These are phyloP conservation scores for Rehmannia glutinosa DNA, from an alignment of 257 asterid genomes.

Conservation along the genomic window DNA sequence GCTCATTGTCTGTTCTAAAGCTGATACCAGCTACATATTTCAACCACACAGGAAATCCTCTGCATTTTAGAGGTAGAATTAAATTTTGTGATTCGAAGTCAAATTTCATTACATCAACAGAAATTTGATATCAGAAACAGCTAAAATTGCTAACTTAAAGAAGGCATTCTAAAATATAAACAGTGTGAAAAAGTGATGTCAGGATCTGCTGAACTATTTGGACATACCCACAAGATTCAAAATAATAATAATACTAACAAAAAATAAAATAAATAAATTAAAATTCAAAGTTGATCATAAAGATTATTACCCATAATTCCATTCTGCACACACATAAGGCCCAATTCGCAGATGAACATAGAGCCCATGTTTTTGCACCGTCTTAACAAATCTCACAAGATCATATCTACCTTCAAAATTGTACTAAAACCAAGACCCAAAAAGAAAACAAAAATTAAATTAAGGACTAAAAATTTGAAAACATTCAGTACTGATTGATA, in stretches of 20 bases:
- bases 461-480: background rate
- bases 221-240: too few relatives aligned
- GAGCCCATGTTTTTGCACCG: slow-evolving; percentile 52
- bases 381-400: slow-evolving; percentile 58
- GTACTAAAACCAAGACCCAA: slow-evolving; percentile 34
- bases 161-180: too few relatives aligned
- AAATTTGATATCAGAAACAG: too few relatives aligned
- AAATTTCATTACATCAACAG: background rate
- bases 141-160: too few relatives aligned
- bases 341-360: slow-evolving; percentile 59
- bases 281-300: background rate
- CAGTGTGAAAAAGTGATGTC: too few relatives aligned
- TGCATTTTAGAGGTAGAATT: slow-evolving; percentile 23
- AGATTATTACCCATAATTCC: slow-evolving; percentile 64
- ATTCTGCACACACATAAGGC: slow-evolving; percentile 77
- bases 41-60: slow-evolving; percentile 84
- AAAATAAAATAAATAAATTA: background rate
- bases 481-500: background rate
- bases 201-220: too few relatives aligned
- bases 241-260: too few relatives aligned
- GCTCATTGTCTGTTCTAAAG: slow-evolving; percentile 69
- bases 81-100: background rate
- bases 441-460: background rate
- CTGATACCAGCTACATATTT: slow-evolving; percentile 68
- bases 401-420: slow-evolving; percentile 65